Evolutionary conservation across 805 yeast species (phyloP).

Genomic region (Maudiozyma turicensis): DNA sequence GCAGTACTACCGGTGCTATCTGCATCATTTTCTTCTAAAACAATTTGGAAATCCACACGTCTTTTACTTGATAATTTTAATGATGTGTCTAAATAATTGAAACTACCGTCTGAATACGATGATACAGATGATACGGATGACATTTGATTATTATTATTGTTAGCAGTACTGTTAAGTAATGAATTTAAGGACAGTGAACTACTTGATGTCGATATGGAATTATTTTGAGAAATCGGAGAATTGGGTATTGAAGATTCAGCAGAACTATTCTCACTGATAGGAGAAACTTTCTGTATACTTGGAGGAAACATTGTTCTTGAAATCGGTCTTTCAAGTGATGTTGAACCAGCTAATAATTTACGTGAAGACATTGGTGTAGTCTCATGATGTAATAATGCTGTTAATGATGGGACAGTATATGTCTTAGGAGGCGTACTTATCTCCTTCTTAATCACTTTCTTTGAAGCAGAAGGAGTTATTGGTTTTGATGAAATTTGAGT

Average conservation of each 20-base stretch:
- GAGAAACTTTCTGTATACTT: not conserved
- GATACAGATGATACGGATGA: not conserved
- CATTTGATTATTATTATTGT: not conserved
- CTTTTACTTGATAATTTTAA: not conserved
- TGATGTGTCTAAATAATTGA: not conserved
- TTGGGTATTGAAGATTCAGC: not conserved
- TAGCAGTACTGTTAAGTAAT: conserved; percentile 1
- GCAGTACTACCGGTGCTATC: conserved; percentile 3
- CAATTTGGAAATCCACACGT: conserved; percentile 7
- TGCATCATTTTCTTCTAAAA: conserved; percentile 7
- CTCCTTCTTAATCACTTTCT: not conserved
- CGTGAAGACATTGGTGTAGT: not conserved
- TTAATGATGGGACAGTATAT: not conserved
- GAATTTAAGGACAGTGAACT: conserved; percentile 12
- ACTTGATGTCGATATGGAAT: conserved; percentile 14
- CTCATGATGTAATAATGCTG: not conserved
- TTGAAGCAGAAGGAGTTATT: not conserved
- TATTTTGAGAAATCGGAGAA: conserved; percentile 5
- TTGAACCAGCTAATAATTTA: not conserved
- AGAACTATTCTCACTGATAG: not conserved
- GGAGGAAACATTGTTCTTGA: not conserved
- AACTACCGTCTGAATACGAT: not conserved
- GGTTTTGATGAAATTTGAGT: not conserved
- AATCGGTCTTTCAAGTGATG: not conserved
- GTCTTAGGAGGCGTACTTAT: not conserved